Evolutionary conservation across 2,329 filamentous ascomycete species (phyloP), one percentile per base, ranked within the genome.

Genomic region (Trichophyton verrucosum): DNA sequence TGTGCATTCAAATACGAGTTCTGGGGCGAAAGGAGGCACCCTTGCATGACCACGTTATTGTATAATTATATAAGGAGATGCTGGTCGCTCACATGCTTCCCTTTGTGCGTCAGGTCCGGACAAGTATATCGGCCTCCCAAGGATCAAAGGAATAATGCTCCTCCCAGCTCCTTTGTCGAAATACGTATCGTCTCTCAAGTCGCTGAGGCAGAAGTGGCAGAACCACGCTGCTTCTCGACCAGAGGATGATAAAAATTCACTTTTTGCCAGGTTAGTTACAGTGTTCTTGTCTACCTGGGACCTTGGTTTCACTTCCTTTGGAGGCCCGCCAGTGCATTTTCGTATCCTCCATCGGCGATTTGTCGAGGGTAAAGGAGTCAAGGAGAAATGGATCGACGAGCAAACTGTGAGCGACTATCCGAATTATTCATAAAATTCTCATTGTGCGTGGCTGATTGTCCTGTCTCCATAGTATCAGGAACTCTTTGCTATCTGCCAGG

Each of bases 401-500:
- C 83, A 87, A 66, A 80, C 84, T 61, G 84, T 86, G 69, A 64
- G 75, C 65, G 33, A 13, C 53, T 62, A 44, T 57, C 7, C n/a
- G 7, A n/a, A 30, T 7, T 15, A 20, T 27, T 53, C 1, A 11
- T 38, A 38, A 38, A 1, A 13, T 13, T 9, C 33, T 3, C 9
- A 0, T 38, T 38, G 33, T 0, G 11, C 3, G 33, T 3, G 33
- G 33, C 33, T 38, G 11, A 38, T 11, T 2, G 7, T 57, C 55
- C 11, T 2, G 7, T 57, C 51, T 55, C 22, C 49, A 47, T 57
- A 86, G 83, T 89, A 86, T 71, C 84, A 87, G 70, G 86, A 89
- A 67, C 78, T 89, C 0, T 89, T 90, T 70, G 85, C 83, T 22
- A 73, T 89, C 55, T 82, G 80, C n/a, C 86, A 89, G 72, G 83